Conservation (phyloP, 768 basidiomycete genomes). For the Pisolithus orientalis region DNA sequence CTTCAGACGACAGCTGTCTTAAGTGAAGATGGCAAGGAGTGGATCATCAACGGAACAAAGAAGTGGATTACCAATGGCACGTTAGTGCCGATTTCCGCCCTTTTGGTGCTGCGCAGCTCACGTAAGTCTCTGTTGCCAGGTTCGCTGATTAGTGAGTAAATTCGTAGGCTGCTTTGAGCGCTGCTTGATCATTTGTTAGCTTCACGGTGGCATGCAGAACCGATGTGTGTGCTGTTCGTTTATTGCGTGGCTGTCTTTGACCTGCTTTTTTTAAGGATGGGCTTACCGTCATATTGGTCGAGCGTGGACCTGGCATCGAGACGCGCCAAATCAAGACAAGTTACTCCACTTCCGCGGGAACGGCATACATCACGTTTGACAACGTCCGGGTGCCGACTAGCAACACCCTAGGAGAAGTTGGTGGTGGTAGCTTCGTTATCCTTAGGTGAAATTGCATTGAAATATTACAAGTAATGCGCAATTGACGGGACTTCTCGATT, state of each 20-base stretch:
- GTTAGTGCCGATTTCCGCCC: constrained; percentile 20
- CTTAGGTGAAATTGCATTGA: constrained; percentile 33
- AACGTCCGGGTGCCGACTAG: constrained; percentile 81
- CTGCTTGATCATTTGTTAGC: constrained; percentile 28
- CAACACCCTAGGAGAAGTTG: constrained; percentile 67
- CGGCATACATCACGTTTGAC: constrained; percentile 77
- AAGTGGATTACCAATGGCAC: constrained; percentile 64
- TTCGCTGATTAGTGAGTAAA: constrained; percentile 37
- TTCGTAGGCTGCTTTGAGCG: too few species aligned
- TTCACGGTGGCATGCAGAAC: constrained; percentile 58
- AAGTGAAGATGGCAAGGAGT: constrained; percentile 60
- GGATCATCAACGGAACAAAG: constrained; percentile 71
- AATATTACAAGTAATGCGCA: not conserved
- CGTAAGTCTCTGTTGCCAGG: constrained; percentile 13
- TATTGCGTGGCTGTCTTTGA: constrained; percentile 16
- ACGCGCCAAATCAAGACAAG: constrained; percentile 69
- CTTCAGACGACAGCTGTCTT: constrained; percentile 56
- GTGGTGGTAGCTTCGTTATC: constrained; percentile 58
- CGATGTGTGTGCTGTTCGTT: constrained; percentile 28
- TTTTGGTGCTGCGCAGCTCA: not conserved
- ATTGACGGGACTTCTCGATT: not conserved
- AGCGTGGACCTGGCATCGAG: constrained; percentile 57
- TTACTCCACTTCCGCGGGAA: constrained; percentile 87
- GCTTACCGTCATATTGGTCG: constrained; percentile 61
- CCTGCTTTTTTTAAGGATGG: constrained; percentile 35